Evolutionary conservation across 1,139 yeast genomes (phyloP), one percentile per base, ranked within the genome.

Genomic region (Trichomonascaceae sp.): DNA sequence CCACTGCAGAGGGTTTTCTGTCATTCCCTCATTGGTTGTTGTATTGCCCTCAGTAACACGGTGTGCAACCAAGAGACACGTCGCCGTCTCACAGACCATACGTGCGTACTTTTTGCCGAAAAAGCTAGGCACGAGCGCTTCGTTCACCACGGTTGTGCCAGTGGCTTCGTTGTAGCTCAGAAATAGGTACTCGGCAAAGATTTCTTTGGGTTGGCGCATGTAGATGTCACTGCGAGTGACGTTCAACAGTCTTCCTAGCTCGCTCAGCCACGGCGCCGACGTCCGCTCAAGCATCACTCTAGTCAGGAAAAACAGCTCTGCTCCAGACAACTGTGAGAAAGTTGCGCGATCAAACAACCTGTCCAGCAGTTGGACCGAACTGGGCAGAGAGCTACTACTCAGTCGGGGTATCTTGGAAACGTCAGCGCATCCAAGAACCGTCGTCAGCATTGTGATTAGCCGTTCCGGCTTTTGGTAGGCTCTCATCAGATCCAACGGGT

Each of bases 381-480:
- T 8, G 0, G 59, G 59, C 5, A 55, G 37, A 8, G 44, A 27
- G 9, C 40, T 38, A 20, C 23, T 20, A 20, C 11, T 6, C 13
- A 55, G 38, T 5, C 36, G 32, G 3, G 52, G 44, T 2, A 46
- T 36, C n/a, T 27, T 25, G 1, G 40, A 17, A 13, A 51, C 31
- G 31, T 54, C 51, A 4, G 44, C 48, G 33, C 60, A 55, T 1
- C 59, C 60, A 13, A 55, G 39, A 5, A 55, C 39, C 16, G 45
- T 37, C 5, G 57, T 47, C 11, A 54, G 41, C 25, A 42, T 39
- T 8, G 40, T 37, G 3, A 48, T 41, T 14, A 48, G 36, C 4
- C 36, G 34, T 27, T 40, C 40, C 2, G 51, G 48, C 16, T 30
- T 34, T 15, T 37, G 43, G 5, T 49, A 27, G 11, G 13, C 13